Base-by-base conservation (phyloP, 306 rosid species). In the Dryas octopetala region DNA sequence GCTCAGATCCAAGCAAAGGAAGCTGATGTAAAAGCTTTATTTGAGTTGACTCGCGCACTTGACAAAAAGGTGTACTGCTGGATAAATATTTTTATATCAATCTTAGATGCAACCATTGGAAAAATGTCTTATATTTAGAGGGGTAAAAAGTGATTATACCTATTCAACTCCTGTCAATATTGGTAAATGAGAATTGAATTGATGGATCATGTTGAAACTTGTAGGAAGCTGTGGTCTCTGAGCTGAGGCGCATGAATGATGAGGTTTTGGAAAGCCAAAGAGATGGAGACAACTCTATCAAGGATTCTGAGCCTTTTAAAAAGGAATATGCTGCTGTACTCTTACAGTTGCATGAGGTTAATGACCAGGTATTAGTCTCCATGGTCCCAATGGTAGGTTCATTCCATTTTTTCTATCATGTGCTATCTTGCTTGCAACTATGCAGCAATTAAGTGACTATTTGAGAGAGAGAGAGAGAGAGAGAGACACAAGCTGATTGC, bases 311-410 rank as follows among this genome's bases (percentile, higher is more conserved):
- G 80, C 67, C 82, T 76, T 91, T 95, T 71, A 91, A 83, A 82
- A 95, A 90, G 87, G 90, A 86, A 78, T 91, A 90, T 83, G 97
- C 97, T 85, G 90, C 97, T 47, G 88, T 89, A 28, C 79, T 91
- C 62, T 81, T 89, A 81, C 97, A 88, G 76, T 82, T 90, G 81
- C 82, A 86, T 73, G 97, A 90, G 86, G 93, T 83, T 77, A 95
- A 92, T 78, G 91, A 87, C 17, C 91, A 95, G 96, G 98, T 73
- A 86, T 74, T 82, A 40, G 71, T 78, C 76, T 80, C 69, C 51
- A 66, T 81, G 61, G 62, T 64, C 71, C 49, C 69, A 73, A 69
- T 63, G 66, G 62, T 71, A 45, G 19, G 46, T 50, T 81, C 68
- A 69, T 75, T 70, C 68, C 50, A 3, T 71, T 53, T 75, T 59